Evolutionary conservation across 2,329 filamentous ascomycete species (phyloP).

Genomic region (Fusarium mexicanum): DNA sequence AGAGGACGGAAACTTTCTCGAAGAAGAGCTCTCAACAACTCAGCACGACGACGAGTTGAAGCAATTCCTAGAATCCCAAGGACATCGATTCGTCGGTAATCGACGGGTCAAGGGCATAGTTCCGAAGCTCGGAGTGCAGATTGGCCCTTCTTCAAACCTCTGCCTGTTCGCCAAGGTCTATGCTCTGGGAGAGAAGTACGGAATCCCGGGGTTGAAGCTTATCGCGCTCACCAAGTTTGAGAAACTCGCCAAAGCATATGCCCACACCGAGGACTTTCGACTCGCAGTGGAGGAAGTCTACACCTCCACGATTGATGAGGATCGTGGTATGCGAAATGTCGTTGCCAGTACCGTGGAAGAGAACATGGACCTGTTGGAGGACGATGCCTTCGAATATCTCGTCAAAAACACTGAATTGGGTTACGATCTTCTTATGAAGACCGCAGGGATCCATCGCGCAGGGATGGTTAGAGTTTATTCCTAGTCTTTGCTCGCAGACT

Average conservation of each 20-base stretch:
- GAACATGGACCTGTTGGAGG: fast-evolving
- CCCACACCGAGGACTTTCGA: not conserved
- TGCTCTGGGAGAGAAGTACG: conserved; percentile 3
- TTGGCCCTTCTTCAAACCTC: not conserved
- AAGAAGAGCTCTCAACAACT: not conserved
- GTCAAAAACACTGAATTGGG: not conserved
- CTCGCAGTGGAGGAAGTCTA: not conserved
- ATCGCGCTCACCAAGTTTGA: not conserved
- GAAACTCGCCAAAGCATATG: not conserved
- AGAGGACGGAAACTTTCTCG: not conserved
- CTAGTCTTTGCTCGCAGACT: not conserved
- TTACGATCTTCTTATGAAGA: not conserved
- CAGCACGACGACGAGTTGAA: fast-evolving
- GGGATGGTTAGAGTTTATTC: too few relatives aligned
- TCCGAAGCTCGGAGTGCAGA: not conserved
- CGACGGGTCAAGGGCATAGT: not conserved
- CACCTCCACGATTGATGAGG: not conserved
- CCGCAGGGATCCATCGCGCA: too few relatives aligned
- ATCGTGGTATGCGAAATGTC: not conserved
- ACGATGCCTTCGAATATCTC: fast-evolving
- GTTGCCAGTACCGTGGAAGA: not conserved
- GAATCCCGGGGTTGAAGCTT: not conserved
- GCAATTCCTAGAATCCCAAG: fast-evolving
- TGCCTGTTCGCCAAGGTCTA: not conserved
- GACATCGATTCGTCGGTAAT: fast-evolving